These are phyloP conservation scores for Leccinum barrowsii DNA, from an alignment of 768 basidiomycete genomes.

Conservation along the genomic window DNA sequence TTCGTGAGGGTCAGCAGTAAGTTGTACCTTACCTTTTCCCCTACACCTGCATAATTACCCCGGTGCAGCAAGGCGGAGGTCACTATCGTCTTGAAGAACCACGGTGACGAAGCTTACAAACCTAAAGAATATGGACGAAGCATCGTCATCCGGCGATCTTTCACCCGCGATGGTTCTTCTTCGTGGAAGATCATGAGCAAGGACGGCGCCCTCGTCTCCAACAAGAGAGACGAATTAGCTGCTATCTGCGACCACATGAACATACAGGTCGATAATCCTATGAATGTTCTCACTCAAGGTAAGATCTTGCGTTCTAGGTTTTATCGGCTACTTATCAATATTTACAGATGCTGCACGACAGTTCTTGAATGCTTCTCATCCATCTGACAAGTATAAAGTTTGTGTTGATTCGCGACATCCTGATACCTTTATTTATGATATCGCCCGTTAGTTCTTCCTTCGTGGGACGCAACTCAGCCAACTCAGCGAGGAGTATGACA, in stretches of 20 bases:
- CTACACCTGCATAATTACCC: slow-evolving; percentile 35
- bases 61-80: slow-evolving; percentile 51
- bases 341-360: slow-evolving; percentile 42
- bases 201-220: slow-evolving; percentile 63
- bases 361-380: slow-evolving; percentile 80
- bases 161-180: slow-evolving; percentile 71
- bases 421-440: slow-evolving; percentile 1
- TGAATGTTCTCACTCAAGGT: slow-evolving; percentile 93
- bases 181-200: slow-evolving; percentile 80
- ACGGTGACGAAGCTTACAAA: slow-evolving; percentile 86
- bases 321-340: background rate
- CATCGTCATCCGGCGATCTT: slow-evolving; percentile 79
- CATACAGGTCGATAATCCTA: slow-evolving; percentile 93
- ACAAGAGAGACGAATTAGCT: slow-evolving; percentile 79
- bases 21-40: slow-evolving; percentile 13
- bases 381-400: slow-evolving; percentile 88
- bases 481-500: slow-evolving; percentile 82
- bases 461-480: slow-evolving; percentile 89
- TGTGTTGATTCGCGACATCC: slow-evolving; percentile 8
- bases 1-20: slow-evolving; percentile 79
- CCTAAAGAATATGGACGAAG: slow-evolving; percentile 81
- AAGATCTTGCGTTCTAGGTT: background rate
- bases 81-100: slow-evolving; percentile 80
- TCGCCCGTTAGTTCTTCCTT: slow-evolving; percentile 74
- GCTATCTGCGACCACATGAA: slow-evolving; percentile 94